Evolutionary conservation across 2,329 filamentous ascomycete genomes (phyloP).

Genomic region (Rhexocercosporidium sp.): DNA sequence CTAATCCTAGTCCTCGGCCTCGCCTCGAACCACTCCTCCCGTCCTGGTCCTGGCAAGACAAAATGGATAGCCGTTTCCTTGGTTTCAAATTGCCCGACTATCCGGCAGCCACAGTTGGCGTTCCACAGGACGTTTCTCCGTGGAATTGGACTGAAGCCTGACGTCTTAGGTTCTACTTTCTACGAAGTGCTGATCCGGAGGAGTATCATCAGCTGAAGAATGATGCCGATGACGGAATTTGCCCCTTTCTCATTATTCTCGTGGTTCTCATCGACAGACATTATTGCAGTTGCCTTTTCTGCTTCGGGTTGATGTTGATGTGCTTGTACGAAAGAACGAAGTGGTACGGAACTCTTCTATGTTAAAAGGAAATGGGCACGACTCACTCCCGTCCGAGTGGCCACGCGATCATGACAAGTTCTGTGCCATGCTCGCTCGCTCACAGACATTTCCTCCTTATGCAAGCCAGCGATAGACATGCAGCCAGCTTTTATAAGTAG

Average conservation of each 20-base stretch:
- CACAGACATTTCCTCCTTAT: background rate
- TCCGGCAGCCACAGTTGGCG: background rate
- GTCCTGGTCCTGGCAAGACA: background rate
- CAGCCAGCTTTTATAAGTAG: too few species aligned
- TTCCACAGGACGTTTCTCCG: slow-evolving; percentile 2
- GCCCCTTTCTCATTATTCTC: background rate
- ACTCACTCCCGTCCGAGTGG: slow-evolving; percentile 2
- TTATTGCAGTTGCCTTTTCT: background rate
- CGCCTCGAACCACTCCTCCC: background rate
- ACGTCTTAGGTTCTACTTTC: background rate
- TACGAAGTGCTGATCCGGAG: background rate
- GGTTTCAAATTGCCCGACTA: background rate
- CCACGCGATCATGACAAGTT: background rate
- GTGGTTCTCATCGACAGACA: background rate
- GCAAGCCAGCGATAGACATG: background rate
- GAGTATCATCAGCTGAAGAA: background rate
- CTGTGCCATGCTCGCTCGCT: background rate
- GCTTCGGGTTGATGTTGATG: background rate
- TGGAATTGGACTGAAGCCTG: background rate
- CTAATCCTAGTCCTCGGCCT: too few species aligned
- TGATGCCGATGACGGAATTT: background rate
- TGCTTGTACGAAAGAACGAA: too few species aligned
- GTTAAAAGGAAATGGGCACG: background rate
- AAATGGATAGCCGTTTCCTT: background rate
- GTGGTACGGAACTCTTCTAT: too few species aligned